Conservation (phyloP, 257 asterid genomes). For the Anisodus acutangulus region DNA sequence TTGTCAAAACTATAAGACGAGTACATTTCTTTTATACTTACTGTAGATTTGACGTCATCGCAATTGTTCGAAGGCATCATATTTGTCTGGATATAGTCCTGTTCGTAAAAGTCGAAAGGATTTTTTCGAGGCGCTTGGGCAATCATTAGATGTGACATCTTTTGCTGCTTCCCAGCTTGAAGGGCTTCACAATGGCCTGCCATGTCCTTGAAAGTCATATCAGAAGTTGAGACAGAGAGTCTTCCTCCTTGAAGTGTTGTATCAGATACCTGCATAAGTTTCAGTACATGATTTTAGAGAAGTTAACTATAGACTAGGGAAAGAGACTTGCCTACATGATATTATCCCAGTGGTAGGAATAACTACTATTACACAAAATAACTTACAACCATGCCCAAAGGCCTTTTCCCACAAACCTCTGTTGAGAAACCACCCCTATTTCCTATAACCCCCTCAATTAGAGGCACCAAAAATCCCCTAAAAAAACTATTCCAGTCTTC, state of each 20-base stretch:
- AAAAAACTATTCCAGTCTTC: background rate
- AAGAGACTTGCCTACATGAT: slow-evolving; percentile 17
- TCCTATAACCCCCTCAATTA: background rate
- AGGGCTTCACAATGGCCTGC: slow-evolving; percentile 79
- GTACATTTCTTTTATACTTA: slow-evolving; percentile 38
- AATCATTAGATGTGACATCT: slow-evolving; percentile 64
- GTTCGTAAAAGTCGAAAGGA: slow-evolving; percentile 38
- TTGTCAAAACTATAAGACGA: slow-evolving; percentile 20
- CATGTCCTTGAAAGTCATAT: slow-evolving; percentile 70
- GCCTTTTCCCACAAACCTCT: background rate
- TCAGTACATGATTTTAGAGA: slow-evolving; percentile 30
- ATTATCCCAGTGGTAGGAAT: background rate
- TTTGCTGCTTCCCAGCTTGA: slow-evolving; percentile 70
- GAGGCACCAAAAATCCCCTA: background rate
- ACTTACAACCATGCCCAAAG: background rate
- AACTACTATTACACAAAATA: background rate
- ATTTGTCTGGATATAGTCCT: slow-evolving; percentile 38
- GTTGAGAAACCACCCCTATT: background rate
- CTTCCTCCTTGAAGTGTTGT: slow-evolving; percentile 61
- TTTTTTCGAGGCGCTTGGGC: slow-evolving; percentile 41
- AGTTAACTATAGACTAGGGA: background rate
- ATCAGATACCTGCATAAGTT: slow-evolving; percentile 60
- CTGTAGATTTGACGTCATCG: slow-evolving; percentile 44
- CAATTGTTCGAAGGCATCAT: slow-evolving; percentile 36
- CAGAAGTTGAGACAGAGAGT: slow-evolving; percentile 46